Evolutionary conservation across 202 grass and related monocot species (phyloP).

Genomic region (Setaria italica): DNA sequence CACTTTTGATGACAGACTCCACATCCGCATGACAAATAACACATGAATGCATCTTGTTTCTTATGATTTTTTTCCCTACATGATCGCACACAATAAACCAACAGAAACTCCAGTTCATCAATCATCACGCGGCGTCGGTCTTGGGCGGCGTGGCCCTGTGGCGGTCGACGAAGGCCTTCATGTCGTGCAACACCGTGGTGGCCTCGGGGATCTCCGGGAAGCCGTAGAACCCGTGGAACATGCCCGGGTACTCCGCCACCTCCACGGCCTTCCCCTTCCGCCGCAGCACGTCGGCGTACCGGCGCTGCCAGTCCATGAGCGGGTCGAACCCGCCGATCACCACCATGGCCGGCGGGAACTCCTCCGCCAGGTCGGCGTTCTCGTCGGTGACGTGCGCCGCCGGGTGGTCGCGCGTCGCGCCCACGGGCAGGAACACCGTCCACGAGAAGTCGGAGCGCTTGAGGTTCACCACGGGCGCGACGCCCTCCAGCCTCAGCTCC

Average conservation of each 20-base stretch:
- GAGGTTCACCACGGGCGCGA: slow-evolving; percentile 39
- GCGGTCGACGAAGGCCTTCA: slow-evolving; percentile 48
- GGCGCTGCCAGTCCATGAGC: slow-evolving; percentile 55
- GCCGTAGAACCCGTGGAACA: slow-evolving; percentile 50
- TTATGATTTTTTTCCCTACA: too few species aligned
- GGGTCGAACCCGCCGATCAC: slow-evolving; percentile 47
- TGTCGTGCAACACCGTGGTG: slow-evolving; percentile 41
- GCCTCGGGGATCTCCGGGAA: slow-evolving; percentile 54
- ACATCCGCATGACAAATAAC: too few species aligned
- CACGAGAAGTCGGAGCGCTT: slow-evolving; percentile 49
- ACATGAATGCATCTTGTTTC: not conserved
- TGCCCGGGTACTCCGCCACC: slow-evolving; percentile 50
- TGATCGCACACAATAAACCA: not conserved
- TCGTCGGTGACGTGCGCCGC: slow-evolving; percentile 49
- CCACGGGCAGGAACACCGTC: slow-evolving; percentile 54
- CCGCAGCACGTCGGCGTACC: slow-evolving; percentile 48
- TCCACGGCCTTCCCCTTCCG: slow-evolving; percentile 17
- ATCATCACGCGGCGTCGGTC: not conserved
- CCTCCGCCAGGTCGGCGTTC: slow-evolving; percentile 22
- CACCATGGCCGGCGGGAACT: slow-evolving; percentile 43
- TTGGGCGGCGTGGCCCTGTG: not conserved
- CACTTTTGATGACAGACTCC: too few species aligned
- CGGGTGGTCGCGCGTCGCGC: slow-evolving; percentile 51
- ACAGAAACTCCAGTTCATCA: too few species aligned
- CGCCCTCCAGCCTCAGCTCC: slow-evolving; percentile 34